These are phyloP conservation scores for Diaporthe sp. DNA, from an alignment of 2,329 filamentous ascomycete species.

Conservation along the genomic window DNA sequence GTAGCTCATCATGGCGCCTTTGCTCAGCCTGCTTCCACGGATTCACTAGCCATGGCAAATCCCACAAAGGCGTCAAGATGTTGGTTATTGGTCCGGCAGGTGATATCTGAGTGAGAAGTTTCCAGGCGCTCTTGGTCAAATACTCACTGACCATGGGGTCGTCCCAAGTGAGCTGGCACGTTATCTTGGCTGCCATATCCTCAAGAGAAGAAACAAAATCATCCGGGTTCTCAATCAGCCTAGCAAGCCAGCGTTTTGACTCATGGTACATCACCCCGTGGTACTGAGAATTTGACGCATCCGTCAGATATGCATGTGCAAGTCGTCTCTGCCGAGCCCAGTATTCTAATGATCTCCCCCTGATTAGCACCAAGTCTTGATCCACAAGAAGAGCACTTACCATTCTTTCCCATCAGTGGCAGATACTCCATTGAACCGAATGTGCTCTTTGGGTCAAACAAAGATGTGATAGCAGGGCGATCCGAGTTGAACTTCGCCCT, in stretches of 20 bases:
- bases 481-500: not conserved
- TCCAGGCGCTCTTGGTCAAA: not conserved
- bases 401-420: not conserved
- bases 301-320: not conserved
- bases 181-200: not conserved
- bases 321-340: constrained; percentile 3
- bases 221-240: not conserved
- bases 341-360: not conserved
- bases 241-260: not conserved
- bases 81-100: constrained; percentile 6
- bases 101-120: not conserved
- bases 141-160: not conserved
- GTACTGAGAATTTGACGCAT: not conserved
- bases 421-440: constrained; percentile 1
- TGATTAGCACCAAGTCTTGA: not conserved
- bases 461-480: not conserved
- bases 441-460: not conserved
- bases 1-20: not conserved
- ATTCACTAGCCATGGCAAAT: not conserved
- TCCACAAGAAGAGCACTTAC: not conserved
- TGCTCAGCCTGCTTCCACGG: not conserved
- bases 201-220: not conserved
- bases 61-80: not conserved
- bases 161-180: not conserved
- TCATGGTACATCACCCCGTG: not conserved